These are phyloP conservation scores for Mycosphaerella sp. DNA, from an alignment of 2,329 filamentous ascomycete genomes.

Conservation along the genomic window DNA sequence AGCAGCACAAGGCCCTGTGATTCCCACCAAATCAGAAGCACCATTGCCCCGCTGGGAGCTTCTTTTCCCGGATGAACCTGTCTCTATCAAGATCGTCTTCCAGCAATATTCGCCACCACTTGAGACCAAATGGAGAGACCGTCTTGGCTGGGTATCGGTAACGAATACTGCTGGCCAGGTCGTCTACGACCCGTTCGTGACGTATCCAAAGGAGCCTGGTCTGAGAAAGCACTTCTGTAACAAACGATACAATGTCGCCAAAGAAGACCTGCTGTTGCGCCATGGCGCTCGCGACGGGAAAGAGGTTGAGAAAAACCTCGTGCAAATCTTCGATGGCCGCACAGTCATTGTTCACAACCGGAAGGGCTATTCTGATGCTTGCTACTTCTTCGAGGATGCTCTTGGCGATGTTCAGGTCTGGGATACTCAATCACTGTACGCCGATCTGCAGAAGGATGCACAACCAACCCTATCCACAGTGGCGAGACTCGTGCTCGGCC, in stretches of 20 bases:
- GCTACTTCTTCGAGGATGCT: constrained; percentile 6
- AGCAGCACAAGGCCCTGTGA: background rate
- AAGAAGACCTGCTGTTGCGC: constrained; percentile 4
- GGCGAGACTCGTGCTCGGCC: background rate
- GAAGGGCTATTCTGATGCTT: background rate
- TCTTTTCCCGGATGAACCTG: constrained; percentile 2
- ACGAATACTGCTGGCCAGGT: constrained; percentile 10
- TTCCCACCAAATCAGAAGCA: constrained; percentile 1
- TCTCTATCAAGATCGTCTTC: constrained; percentile 9
- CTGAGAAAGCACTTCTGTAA: constrained; percentile 5
- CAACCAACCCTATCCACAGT: constrained; percentile 2
- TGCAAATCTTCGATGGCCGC: constrained; percentile 4
- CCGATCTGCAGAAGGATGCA: constrained; percentile 3
- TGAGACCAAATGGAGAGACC: background rate
- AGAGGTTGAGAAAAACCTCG: constrained; percentile 5
- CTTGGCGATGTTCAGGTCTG: background rate
- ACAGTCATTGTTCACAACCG: constrained; percentile 7
- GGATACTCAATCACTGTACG: constrained; percentile 9
- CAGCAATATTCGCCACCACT: constrained; percentile 6
- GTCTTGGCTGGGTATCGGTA: constrained; percentile 7
- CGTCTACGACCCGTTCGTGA: constrained; percentile 8
- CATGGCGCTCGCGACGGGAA: constrained; percentile 6
- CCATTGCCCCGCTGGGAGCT: constrained; percentile 8
- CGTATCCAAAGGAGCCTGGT: constrained; percentile 7
- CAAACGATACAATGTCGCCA: constrained; percentile 3